Conservation (phyloP, 129 eudicot species). For the Sambucus nigra region DNA sequence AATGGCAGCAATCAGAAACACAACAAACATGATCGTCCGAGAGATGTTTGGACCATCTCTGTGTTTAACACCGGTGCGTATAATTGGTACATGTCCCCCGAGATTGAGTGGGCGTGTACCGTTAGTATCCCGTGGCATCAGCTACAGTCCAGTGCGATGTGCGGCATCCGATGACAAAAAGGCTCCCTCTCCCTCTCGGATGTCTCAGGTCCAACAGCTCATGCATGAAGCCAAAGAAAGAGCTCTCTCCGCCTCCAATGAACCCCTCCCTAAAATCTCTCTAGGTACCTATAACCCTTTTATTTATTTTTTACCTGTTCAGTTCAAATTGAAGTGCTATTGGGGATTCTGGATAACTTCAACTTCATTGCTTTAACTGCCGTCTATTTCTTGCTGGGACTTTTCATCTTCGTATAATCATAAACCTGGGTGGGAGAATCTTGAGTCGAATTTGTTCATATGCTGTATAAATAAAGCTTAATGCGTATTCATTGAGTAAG, state of each 20-base stretch:
- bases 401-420: no score
- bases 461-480: no score
- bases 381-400: no score
- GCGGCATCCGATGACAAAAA: slow-evolving; percentile 48
- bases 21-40: slow-evolving; percentile 22
- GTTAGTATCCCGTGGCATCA: slow-evolving; percentile 25
- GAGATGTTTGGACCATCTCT: slow-evolving; percentile 27
- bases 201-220: slow-evolving; percentile 69
- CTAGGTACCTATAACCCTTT: slow-evolving; percentile 47
- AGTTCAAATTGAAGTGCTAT: no score
- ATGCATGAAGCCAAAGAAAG: slow-evolving; percentile 63
- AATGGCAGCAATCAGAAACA: slow-evolving; percentile 55
- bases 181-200: slow-evolving; percentile 60
- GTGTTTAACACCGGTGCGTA: slow-evolving; percentile 9
- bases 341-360: no score
- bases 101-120: slow-evolving; percentile 1
- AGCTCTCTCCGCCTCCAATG: slow-evolving; percentile 41
- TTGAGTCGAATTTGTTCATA: no score
- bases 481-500: no score
- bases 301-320: no score
- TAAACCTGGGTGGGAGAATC: no score
- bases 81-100: no score
- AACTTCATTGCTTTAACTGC: no score
- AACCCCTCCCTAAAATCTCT: slow-evolving; percentile 66
- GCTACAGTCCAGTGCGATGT: slow-evolving; percentile 33